Percentiles rank a stretch among this genome's conserved stretches.
Evolutionary conservation across 2,329 filamentous ascomycete species (phyloP).

Genomic region (Beauveria rudraprayagi): DNA sequence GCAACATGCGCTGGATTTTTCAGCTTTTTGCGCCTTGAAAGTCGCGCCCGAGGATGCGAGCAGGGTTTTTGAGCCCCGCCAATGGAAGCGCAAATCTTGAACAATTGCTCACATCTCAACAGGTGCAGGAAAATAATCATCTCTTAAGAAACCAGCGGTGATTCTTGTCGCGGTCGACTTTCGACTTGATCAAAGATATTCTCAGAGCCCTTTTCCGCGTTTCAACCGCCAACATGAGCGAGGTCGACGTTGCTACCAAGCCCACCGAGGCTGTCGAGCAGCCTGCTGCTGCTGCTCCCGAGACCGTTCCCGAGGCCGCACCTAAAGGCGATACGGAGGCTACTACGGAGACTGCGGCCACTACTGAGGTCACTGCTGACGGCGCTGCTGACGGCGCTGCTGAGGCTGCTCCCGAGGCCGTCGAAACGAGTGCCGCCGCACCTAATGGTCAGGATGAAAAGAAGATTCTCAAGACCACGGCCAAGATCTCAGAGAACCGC

Average conservation of each 20-base stretch:
- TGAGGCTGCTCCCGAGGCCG: slow-evolving; percentile 17
- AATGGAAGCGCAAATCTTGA: slow-evolving; percentile 4
- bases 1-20: background rate
- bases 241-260: slow-evolving; percentile 10
- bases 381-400: slow-evolving; percentile 14
- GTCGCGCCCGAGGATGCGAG: background rate
- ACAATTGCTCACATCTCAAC: slow-evolving; percentile 6
- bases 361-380: slow-evolving; percentile 25
- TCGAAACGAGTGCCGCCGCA: slow-evolving; percentile 11
- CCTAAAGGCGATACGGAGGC: slow-evolving; percentile 20
- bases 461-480: slow-evolving; percentile 38
- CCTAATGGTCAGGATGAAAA: slow-evolving; percentile 16
- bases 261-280: slow-evolving; percentile 45
- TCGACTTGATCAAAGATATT: background rate
- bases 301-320: slow-evolving; percentile 34
- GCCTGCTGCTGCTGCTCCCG: slow-evolving; percentile 45
- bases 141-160: background rate
- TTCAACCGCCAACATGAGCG: slow-evolving; percentile 10
- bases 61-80: slow-evolving; percentile 1
- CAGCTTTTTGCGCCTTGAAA: background rate
- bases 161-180: background rate
- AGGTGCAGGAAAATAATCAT: background rate
- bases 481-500: slow-evolving; percentile 30
- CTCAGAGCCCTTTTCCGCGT: background rate
- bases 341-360: slow-evolving; percentile 21